These are phyloP conservation scores for Aquilaria malaccensis DNA, from an alignment of 345 rosid species.

Conservation along the genomic window DNA sequence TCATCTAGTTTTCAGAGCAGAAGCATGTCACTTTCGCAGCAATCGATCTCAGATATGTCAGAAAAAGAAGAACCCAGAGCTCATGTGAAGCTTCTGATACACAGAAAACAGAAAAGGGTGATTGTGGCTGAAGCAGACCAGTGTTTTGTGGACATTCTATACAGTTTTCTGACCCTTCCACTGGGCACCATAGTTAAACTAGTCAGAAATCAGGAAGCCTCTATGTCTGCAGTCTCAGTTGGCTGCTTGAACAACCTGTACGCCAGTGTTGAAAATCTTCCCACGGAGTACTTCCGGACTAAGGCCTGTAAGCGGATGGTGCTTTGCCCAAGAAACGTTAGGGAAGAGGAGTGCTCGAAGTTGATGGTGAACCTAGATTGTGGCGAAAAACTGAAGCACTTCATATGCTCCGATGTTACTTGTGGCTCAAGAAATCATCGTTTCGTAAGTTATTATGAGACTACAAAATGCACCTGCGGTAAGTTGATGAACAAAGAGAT, in stretches of 20 bases:
- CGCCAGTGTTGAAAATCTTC: background rate
- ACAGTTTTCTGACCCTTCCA: no score
- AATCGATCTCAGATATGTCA: no score
- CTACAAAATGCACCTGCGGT: background rate
- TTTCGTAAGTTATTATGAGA: background rate
- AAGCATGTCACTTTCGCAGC: no score
- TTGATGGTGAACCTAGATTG: background rate
- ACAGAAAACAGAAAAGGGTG: no score
- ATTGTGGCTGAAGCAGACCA: no score
- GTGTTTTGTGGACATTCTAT: no score
- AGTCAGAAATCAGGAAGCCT: no score
- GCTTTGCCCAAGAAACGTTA: background rate
- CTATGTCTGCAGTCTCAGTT: no score
- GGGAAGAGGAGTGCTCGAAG: background rate
- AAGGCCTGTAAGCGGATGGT: background rate
- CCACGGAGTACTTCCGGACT: background rate
- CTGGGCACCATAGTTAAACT: no score
- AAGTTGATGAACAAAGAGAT: background rate
- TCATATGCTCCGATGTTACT: background rate
- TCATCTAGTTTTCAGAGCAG: no score
- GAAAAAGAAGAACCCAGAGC: no score
- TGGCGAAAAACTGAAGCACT: background rate
- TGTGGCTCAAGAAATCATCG: background rate
- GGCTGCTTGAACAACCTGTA: background rate
- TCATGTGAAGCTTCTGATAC: no score